phyloP scores from a whole-genome alignment of 2,329 filamentous ascomycete species.

The Colletotrichum echinochloae region DNA sequence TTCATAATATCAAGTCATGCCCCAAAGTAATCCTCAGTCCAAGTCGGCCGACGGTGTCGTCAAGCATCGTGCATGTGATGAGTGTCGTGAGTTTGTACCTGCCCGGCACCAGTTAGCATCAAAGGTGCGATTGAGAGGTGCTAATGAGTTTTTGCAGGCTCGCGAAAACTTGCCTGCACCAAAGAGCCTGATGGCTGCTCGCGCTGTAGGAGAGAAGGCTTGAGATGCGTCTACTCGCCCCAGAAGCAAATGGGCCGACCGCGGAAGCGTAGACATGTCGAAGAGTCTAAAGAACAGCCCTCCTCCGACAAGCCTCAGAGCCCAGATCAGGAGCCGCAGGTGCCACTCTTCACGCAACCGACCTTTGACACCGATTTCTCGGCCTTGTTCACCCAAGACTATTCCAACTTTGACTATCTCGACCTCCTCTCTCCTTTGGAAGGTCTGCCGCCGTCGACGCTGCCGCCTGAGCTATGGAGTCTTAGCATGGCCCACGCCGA shows the following conservation, averaged over 20 bases:
- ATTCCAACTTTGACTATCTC: slow-evolving; percentile 50
- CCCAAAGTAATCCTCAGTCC: slow-evolving; percentile 36
- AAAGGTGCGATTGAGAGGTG: slow-evolving; percentile 35
- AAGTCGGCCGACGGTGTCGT: slow-evolving; percentile 45
- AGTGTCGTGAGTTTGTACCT: slow-evolving; percentile 68
- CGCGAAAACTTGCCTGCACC: slow-evolving; percentile 73
- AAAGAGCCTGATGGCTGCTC: slow-evolving; percentile 71
- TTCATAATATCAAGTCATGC: slow-evolving; percentile 32
- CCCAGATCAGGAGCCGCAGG: slow-evolving; percentile 13
- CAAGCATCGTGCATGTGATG: slow-evolving; percentile 74
- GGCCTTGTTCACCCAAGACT: slow-evolving; percentile 49
- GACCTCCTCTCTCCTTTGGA: slow-evolving; percentile 47
- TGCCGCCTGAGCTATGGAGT: slow-evolving; percentile 18
- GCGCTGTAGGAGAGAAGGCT: slow-evolving; percentile 68
- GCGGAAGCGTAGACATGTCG: slow-evolving; percentile 63
- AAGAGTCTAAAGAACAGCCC: slow-evolving; percentile 44
- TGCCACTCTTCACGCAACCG: slow-evolving; percentile 32
- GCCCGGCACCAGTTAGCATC: not conserved
- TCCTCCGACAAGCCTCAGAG: slow-evolving; percentile 9
- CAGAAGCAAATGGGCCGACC: slow-evolving; percentile 77
- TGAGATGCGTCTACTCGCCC: slow-evolving; percentile 70
- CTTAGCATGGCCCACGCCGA: slow-evolving; percentile 33
- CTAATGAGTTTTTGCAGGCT: slow-evolving; percentile 56
- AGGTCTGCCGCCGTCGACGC: slow-evolving; percentile 26
- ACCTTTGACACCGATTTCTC: slow-evolving; percentile 49